Percentiles rank a stretch among this genome's conserved stretches.
These are phyloP conservation scores for Lepidium aucheri DNA, from an alignment of 345 rosid genomes.

Conservation along the genomic window DNA sequence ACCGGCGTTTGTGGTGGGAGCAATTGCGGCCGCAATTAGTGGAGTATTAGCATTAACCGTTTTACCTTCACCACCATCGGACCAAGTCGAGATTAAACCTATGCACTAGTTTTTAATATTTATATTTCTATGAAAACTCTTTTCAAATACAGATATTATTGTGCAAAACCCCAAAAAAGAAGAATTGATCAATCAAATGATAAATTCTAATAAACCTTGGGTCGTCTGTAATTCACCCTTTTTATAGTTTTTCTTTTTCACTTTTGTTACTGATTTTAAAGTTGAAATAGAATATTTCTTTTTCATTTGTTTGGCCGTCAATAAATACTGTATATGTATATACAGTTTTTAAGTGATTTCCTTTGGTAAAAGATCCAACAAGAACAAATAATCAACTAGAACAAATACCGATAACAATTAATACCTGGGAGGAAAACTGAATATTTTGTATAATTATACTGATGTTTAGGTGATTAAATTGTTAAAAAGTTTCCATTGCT, in stretches of 20 bases:
- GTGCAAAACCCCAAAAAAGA: neutral
- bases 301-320: neutral
- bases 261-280: neutral
- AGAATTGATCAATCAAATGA: neutral
- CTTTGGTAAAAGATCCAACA: neutral
- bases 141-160: conserved; percentile 6
- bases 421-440: neutral
- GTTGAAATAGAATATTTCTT: conserved; percentile 4
- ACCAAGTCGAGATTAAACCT: neutral
- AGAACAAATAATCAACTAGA: neutral
- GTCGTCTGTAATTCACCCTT: conserved; percentile 16
- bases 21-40: conserved; percentile 19
- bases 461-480: neutral
- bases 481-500: too few relatives aligned
- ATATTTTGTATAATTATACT: neutral
- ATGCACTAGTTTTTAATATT: too few relatives aligned
- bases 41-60: conserved; percentile 24
- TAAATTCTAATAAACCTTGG: conserved; percentile 9
- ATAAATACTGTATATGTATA: neutral
- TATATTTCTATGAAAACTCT: neutral
- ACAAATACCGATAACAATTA: neutral
- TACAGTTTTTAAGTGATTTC: neutral
- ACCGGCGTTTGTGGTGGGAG: conserved; percentile 15
- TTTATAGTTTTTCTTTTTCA: neutral
- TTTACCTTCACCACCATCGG: conserved; percentile 23